A percentile compares a stretch with the other conserved stretches of the same genome.
phyloP scores from a whole-genome alignment of 495 filamentous ascomycete species.

The Penicillium waksmanii region DNA sequence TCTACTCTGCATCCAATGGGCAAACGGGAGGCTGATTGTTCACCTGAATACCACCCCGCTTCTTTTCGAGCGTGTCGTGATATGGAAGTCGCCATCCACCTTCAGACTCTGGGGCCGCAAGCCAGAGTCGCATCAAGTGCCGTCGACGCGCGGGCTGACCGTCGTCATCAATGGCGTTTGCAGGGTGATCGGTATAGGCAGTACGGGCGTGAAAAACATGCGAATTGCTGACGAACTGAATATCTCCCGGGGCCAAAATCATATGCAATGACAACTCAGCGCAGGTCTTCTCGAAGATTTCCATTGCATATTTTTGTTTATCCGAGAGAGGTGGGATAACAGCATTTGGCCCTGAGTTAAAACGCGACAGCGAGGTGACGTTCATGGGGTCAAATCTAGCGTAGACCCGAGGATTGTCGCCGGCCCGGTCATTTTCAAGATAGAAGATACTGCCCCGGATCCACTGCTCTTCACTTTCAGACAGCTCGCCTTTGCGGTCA shows the following conservation, averaged over 20 bases:
- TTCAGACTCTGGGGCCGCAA: slow-evolving; percentile 73
- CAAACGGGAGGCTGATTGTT: slow-evolving; percentile 65
- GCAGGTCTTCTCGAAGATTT: slow-evolving; percentile 66
- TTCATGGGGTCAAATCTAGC: slow-evolving; percentile 68
- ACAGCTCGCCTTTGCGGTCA: slow-evolving; percentile 82
- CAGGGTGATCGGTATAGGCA: slow-evolving; percentile 63
- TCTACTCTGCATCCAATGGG: slow-evolving; percentile 67
- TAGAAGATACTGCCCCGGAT: slow-evolving; percentile 74
- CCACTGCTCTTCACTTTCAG: slow-evolving; percentile 69
- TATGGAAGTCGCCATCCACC: slow-evolving; percentile 82
- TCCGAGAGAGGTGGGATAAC: slow-evolving; percentile 64
- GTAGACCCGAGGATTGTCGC: slow-evolving; percentile 44
- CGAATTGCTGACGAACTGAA: slow-evolving; percentile 69
- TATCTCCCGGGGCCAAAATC: slow-evolving; percentile 72
- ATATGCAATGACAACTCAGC: slow-evolving; percentile 67
- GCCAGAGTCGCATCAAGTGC: slow-evolving; percentile 78
- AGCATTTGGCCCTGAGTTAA: slow-evolving; percentile 52
- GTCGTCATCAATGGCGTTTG: slow-evolving; percentile 35
- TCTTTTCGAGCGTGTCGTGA: slow-evolving; percentile 71
- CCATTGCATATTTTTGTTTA: slow-evolving; percentile 61
- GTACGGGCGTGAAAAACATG: slow-evolving; percentile 70
- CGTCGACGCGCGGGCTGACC: slow-evolving; percentile 55
- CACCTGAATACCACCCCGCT: slow-evolving; percentile 81
- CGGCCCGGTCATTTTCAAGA: slow-evolving; percentile 54
- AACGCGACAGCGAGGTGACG: slow-evolving; percentile 63